Percentiles rank a stretch among this genome's conserved stretches.
Conservation (phyloP, 108 stramenopile genomes). For the Schizochytrium sp. region DNA sequence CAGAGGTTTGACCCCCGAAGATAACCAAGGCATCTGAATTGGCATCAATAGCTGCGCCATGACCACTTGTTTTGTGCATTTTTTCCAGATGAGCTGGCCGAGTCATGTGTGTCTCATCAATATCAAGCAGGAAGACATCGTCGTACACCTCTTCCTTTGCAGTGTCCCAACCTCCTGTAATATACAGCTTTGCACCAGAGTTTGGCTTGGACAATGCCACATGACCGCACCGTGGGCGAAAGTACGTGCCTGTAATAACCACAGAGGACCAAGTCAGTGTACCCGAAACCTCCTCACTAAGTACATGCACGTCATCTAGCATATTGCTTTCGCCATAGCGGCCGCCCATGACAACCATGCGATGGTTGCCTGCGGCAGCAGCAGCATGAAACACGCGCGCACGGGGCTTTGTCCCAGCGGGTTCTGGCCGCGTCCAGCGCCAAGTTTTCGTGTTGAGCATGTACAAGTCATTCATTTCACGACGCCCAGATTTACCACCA, state of each 20-base stretch:
- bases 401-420: neutral
- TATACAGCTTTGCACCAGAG: neutral
- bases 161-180: constrained; percentile 25
- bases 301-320: constrained; percentile 23
- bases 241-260: constrained; percentile 17
- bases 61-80: neutral
- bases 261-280: constrained; percentile 12
- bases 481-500: neutral
- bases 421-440: constrained; percentile 19
- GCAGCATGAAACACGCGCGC: constrained; percentile 15
- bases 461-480: constrained; percentile 41
- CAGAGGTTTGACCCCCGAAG: neutral
- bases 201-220: neutral
- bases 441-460: constrained; percentile 24
- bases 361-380: neutral
- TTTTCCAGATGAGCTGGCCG: neutral
- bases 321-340: neutral
- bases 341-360: constrained; percentile 43
- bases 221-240: constrained; percentile 46
- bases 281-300: neutral
- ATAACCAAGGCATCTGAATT: neutral
- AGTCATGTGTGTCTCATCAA: constrained; percentile 2
- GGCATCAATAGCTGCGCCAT: constrained; percentile 2
- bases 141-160: neutral
- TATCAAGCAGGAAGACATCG: neutral